phyloP scores from a whole-genome alignment of 169 alveolate species.

The Perkinsus chesapeaki region DNA sequence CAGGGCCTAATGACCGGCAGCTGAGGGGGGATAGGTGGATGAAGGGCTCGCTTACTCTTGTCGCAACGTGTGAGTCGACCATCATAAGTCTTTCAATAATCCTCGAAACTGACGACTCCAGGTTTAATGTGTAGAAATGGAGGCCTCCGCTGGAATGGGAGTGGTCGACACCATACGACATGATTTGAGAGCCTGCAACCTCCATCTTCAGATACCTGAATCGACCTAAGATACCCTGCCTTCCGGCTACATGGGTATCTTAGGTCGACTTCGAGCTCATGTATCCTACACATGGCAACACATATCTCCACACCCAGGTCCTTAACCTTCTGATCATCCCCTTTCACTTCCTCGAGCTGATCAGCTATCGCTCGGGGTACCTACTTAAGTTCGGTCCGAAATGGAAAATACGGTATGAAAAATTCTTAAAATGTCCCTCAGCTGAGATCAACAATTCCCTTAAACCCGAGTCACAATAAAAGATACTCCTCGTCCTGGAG shows the following conservation, averaged over 20 bases:
- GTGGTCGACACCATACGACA: background rate
- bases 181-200: background rate
- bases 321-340: slow-evolving; percentile 48
- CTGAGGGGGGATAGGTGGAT: background rate
- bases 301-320: slow-evolving; percentile 21
- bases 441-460: too few relatives aligned
- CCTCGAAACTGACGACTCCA: slow-evolving; percentile 40
- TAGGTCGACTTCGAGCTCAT: too few relatives aligned
- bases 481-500: background rate
- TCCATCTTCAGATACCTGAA: slow-evolving; percentile 28
- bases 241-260: too few relatives aligned
- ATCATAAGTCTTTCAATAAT: slow-evolving; percentile 37
- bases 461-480: too few relatives aligned
- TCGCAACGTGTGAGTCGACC: slow-evolving; percentile 5
- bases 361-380: slow-evolving; percentile 16
- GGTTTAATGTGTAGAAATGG: slow-evolving; percentile 54
- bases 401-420: too few relatives aligned
- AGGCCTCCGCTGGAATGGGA: slow-evolving; percentile 22
- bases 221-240: background rate
- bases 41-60: background rate
- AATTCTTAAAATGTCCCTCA: too few relatives aligned
- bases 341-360: slow-evolving; percentile 37
- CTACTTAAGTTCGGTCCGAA: background rate
- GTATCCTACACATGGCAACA: background rate
- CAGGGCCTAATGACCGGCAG: background rate